Evolutionary conservation across 2,329 filamentous ascomycete species (phyloP).

Genomic region (Metarhizium anisopliae): DNA sequence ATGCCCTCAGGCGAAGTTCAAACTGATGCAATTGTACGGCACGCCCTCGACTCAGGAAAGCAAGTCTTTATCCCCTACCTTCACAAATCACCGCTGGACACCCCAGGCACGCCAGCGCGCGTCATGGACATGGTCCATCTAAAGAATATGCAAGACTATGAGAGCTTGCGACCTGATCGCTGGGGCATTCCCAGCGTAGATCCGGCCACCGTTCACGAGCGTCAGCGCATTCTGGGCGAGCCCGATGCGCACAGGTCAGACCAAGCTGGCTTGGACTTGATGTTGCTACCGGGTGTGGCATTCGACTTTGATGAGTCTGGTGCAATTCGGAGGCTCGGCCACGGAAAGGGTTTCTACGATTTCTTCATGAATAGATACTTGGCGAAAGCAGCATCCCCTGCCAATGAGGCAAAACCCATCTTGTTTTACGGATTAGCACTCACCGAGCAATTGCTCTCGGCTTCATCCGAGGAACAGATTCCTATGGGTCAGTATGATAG

Average conservation of each 20-base stretch:
- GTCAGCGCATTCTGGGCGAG: slow-evolving; percentile 67
- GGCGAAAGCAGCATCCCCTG: slow-evolving; percentile 30
- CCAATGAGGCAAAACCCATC: slow-evolving; percentile 27
- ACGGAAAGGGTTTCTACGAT: slow-evolving; percentile 97
- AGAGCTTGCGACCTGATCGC: slow-evolving; percentile 64
- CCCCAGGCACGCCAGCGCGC: slow-evolving; percentile 43
- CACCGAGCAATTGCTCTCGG: slow-evolving; percentile 68
- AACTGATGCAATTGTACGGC: slow-evolving; percentile 70
- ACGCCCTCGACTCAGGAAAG: slow-evolving; percentile 72
- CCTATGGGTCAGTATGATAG: slow-evolving; percentile 72
- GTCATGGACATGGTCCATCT: slow-evolving; percentile 96
- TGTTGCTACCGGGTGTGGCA: slow-evolving; percentile 86
- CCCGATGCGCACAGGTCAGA: slow-evolving; percentile 34
- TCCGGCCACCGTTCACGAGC: slow-evolving; percentile 50
- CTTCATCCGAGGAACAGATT: slow-evolving; percentile 50
- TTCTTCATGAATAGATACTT: slow-evolving; percentile 74
- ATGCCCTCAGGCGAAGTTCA: slow-evolving; percentile 87
- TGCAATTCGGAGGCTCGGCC: slow-evolving; percentile 68
- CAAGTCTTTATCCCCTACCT: slow-evolving; percentile 88
- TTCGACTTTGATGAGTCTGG: slow-evolving; percentile 59
- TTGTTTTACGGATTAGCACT: slow-evolving; percentile 70
- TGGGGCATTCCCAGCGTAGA: slow-evolving; percentile 94
- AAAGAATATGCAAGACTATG: slow-evolving; percentile 64
- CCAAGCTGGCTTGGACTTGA: slow-evolving; percentile 60
- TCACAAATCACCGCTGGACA: slow-evolving; percentile 47